Conservation (phyloP, 352 stramenopile genomes). For the Phytophthora sansomeana region DNA sequence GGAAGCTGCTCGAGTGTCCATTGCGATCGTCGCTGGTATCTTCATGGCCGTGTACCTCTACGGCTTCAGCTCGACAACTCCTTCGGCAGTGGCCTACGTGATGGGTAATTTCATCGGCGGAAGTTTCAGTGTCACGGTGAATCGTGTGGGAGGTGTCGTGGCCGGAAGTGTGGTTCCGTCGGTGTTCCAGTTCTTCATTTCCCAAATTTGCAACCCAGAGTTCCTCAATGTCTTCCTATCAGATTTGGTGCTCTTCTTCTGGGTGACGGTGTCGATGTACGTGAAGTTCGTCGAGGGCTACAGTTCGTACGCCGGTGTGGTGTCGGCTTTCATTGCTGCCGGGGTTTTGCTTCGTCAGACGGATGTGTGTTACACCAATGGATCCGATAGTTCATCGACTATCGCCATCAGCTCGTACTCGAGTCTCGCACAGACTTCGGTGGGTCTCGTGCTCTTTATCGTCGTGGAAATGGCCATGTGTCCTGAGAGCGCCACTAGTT, state of each 20-base stretch:
- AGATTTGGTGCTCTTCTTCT: slow-evolving; percentile 69
- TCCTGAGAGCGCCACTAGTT: slow-evolving; percentile 68
- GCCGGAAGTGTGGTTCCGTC: slow-evolving; percentile 83
- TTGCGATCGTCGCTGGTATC: slow-evolving; percentile 69
- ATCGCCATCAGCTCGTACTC: slow-evolving; percentile 83
- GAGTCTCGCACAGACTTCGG: slow-evolving; percentile 78
- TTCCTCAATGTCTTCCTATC: slow-evolving; percentile 58
- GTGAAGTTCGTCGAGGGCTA: slow-evolving; percentile 74
- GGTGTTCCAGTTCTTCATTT: slow-evolving; percentile 88
- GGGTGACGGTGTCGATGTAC: slow-evolving; percentile 82
- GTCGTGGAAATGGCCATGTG: slow-evolving; percentile 72
- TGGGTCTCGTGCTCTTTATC: slow-evolving; percentile 85
- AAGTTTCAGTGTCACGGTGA: slow-evolving; percentile 83
- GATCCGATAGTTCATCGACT: slow-evolving; percentile 44
- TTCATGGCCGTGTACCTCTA: slow-evolving; percentile 83
- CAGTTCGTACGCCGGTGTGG: slow-evolving; percentile 73
- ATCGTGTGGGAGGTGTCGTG: slow-evolving; percentile 86
- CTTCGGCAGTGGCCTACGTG: slow-evolving; percentile 71
- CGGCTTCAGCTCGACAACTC: slow-evolving; percentile 71
- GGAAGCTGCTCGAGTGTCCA: slow-evolving; percentile 57
- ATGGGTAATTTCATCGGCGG: slow-evolving; percentile 84
- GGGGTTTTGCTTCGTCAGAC: slow-evolving; percentile 70
- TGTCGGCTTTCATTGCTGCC: slow-evolving; percentile 77
- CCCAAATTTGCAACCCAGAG: slow-evolving; percentile 60
- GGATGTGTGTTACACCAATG: slow-evolving; percentile 59